Evolutionary conservation across 1,139 yeast genomes (phyloP).

Genomic region (Nakaseomyces uthaithaninus): DNA sequence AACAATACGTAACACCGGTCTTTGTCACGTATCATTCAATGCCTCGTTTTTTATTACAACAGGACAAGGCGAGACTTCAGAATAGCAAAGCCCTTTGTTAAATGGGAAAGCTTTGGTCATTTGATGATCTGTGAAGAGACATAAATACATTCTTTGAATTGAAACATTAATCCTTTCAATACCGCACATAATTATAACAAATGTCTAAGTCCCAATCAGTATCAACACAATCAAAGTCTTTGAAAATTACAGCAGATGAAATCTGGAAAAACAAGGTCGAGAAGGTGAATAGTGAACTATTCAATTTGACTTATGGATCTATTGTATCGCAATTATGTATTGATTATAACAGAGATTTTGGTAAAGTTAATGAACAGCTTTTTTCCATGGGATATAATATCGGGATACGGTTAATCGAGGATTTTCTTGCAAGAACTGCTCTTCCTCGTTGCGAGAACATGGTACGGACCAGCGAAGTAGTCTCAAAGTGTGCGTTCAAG

Average conservation of each 20-base stretch:
- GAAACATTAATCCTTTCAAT: background rate
- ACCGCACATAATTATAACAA: background rate
- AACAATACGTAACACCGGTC: too few relatives aligned
- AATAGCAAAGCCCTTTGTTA: too few relatives aligned
- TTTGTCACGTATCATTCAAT: too few relatives aligned
- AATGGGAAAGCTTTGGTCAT: too few relatives aligned
- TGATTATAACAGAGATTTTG: constrained; percentile 70
- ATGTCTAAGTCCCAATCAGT: constrained; percentile 7
- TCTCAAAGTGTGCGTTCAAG: constrained; percentile 82
- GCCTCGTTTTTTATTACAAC: too few relatives aligned
- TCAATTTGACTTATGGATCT: constrained; percentile 89
- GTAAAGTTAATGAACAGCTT: constrained; percentile 70
- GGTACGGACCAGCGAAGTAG: constrained; percentile 80
- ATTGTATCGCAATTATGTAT: constrained; percentile 88
- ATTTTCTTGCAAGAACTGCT: constrained; percentile 81
- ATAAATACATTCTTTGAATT: background rate
- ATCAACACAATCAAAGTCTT: constrained; percentile 17
- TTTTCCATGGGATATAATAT: constrained; percentile 94
- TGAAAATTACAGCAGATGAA: constrained; percentile 68
- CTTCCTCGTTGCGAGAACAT: constrained; percentile 72
- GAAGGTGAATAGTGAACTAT: constrained; percentile 85
- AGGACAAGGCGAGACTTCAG: too few relatives aligned
- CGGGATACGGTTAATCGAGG: constrained; percentile 86
- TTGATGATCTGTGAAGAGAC: too few relatives aligned
- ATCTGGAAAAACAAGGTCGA: constrained; percentile 87